Evolutionary conservation across 306 rosid genomes (phyloP), one percentile per base, ranked within the genome.

Genomic region (peach (Prunus persica)): DNA sequence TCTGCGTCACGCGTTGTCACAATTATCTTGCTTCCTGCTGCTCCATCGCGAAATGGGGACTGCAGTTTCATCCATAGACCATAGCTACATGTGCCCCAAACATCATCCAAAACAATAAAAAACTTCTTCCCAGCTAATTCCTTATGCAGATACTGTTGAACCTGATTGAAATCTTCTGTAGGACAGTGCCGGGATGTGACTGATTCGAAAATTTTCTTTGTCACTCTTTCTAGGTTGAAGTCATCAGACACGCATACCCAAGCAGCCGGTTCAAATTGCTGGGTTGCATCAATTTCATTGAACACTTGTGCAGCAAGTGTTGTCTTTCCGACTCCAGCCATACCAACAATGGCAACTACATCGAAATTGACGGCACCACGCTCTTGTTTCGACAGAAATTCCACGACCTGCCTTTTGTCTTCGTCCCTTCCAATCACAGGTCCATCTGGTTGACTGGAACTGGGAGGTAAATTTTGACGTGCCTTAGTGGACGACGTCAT

Each of bases 1-100:
- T 11, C 0, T 63, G 32, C 41, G 5, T 34, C 73, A 0, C 86
- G 84, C 0, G 86, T 81, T 0, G 86, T 85, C 60, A 81, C 51
- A 28, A 81, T 41, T 24, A 85, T 72, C 55, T 63, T 76, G 58
- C 82, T 78, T 55, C 73, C 81, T 5, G 3, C 22, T 24, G 72
- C 76, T 28, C 64, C 88, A 72, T 34, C 56, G 8, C 41, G 8
- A 34, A 34, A 34, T 8, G 41, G 41, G 41, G 41, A 6, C 41
- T 34, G 41, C 41, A 34, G 41, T 34, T 34, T 34, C 41, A 34
- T 34, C 41, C 41, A 34, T 6, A 34, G 8, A 34, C 41, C 41
- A 6, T 34, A 34, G 41, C 41, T 34, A 34, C 41, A 34, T 34
- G 41, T 78, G 4, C 11, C 41, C 84, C 84, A 82, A 47, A 82